Conservation (phyloP, 2,329 filamentous ascomycete species). For the Zalaria obscura region DNA sequence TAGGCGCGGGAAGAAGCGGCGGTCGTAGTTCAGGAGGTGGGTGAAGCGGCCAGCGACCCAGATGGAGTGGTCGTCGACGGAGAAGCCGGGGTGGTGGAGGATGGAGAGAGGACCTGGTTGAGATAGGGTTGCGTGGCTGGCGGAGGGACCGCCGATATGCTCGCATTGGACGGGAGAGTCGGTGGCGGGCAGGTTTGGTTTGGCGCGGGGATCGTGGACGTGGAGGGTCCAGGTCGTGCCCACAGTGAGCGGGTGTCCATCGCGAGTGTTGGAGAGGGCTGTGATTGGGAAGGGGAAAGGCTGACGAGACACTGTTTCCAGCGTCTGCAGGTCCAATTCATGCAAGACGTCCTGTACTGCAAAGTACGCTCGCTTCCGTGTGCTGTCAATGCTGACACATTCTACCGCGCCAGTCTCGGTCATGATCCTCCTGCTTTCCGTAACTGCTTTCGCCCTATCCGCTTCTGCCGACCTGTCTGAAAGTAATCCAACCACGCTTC, state of each 20-base stretch:
- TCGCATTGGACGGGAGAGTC: slow-evolving; percentile 10
- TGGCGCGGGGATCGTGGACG: slow-evolving; percentile 59
- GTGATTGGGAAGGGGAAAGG: slow-evolving; percentile 73
- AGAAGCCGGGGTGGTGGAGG: slow-evolving; percentile 54
- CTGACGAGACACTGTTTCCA: slow-evolving; percentile 54
- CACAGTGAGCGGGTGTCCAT: slow-evolving; percentile 61
- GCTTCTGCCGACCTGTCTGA: slow-evolving; percentile 38
- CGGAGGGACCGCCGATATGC: slow-evolving; percentile 22
- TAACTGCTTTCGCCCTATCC: slow-evolving; percentile 29
- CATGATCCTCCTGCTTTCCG: slow-evolving; percentile 39
- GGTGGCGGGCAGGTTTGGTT: slow-evolving; percentile 1
- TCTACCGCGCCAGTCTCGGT: slow-evolving; percentile 63
- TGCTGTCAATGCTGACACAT: slow-evolving; percentile 66
- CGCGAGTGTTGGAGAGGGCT: slow-evolving; percentile 56
- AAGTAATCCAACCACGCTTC: slow-evolving; percentile 53
- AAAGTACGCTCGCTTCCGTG: slow-evolving; percentile 57
- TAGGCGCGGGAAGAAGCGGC: slow-evolving; percentile 68
- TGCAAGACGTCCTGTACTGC: slow-evolving; percentile 64
- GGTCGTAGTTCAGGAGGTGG: slow-evolving; percentile 77
- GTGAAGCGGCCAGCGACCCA: slow-evolving; percentile 83
- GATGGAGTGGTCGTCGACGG: slow-evolving; percentile 51
- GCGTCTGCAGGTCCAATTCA: slow-evolving; percentile 65
- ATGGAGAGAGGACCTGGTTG: slow-evolving; percentile 75
- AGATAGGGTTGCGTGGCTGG: slow-evolving; percentile 54
- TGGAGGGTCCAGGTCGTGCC: slow-evolving; percentile 72